Base-by-base conservation (phyloP, 192 early-diverging fungal genomes). In the Backusella circina region DNA sequence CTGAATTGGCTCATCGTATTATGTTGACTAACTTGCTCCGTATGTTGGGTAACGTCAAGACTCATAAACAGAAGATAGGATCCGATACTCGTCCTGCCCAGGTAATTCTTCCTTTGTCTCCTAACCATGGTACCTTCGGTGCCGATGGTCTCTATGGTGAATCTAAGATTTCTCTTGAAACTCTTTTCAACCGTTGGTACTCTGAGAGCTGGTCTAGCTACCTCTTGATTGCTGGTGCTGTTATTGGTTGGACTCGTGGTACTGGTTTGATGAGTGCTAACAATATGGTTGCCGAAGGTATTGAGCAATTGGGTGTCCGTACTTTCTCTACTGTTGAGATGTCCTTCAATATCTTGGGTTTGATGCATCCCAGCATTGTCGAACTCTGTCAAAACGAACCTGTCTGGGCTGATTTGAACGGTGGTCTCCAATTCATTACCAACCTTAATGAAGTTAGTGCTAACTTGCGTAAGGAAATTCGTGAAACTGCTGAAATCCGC, bases 201-300 rank as follows among this genome's bases (percentile, higher is more conserved):
- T 90, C 95, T 38, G 97, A 98, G 83, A 85, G 83, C 54, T 98
- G 97, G 97, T 86, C 90, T 65, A 82, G 86, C 68, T 97, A 97
- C 86, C 77, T 98, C 65, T 88, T 92, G 36, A 90, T 98, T 54
- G 86, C 94, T 47, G 97, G 96, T 71, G 94, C 96, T 38, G 93
- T 95, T 28, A 98, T 98, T 81, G 97, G 97, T 18, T 98, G 97
- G 97, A 98, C 97, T 51, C 92, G 97, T 80, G 95, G 97, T 70
- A 98, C 97, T 33, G 95, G 95, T 36, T 88, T 98, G 80, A 98
- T 98, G 97, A 89, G 87, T 28, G 85, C 87, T 74, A 98, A 96
- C 85, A 95, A 98, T 81, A 86, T 93, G 44, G 90, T 95, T 67
- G 94, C 95, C 32, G 90, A 95, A 77, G 92, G 93, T 66, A 88